Percentiles rank a stretch among this genome's conserved stretches.
phyloP scores from a whole-genome alignment of 768 basidiomycete genomes.

The Termitomyces sp. region DNA sequence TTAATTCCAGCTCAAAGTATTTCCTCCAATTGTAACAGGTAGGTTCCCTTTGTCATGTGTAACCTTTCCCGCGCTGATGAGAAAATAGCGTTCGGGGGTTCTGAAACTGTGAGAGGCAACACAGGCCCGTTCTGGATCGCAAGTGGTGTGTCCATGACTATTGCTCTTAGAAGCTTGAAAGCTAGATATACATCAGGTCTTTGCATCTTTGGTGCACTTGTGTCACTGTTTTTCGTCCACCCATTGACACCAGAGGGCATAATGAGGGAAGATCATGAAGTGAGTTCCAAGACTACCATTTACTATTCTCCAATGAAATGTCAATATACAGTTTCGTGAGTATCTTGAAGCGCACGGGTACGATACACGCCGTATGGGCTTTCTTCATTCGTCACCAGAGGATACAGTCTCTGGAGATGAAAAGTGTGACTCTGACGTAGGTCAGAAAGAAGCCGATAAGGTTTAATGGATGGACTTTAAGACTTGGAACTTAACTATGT shows the following conservation, averaged over 20 bases:
- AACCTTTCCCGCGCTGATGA: neutral
- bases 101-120: conserved; percentile 48
- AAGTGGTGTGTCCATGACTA: conserved; percentile 40
- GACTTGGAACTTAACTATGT: too few relatives aligned
- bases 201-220: conserved; percentile 10
- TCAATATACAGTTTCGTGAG: conserved; percentile 14
- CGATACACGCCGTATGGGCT: conserved; percentile 18
- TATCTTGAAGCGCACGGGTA: conserved; percentile 19
- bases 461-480: neutral
- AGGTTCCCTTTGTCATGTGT: conserved; percentile 7
- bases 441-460: neutral
- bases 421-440: neutral
- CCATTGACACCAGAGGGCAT: conserved; percentile 11
- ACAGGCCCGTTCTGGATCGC: conserved; percentile 33
- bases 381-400: neutral
- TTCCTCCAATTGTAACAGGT: conserved; percentile 63
- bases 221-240: conserved; percentile 10
- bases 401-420: neutral
- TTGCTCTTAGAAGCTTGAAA: neutral
- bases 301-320: neutral
- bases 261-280: conserved; percentile 10
- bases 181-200: neutral
- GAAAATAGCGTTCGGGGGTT: conserved; percentile 56
- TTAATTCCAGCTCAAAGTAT: conserved; percentile 37
- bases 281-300: neutral